Conservation (phyloP, 192 early-diverging fungal genomes). For the Coemansia sp. region DNA sequence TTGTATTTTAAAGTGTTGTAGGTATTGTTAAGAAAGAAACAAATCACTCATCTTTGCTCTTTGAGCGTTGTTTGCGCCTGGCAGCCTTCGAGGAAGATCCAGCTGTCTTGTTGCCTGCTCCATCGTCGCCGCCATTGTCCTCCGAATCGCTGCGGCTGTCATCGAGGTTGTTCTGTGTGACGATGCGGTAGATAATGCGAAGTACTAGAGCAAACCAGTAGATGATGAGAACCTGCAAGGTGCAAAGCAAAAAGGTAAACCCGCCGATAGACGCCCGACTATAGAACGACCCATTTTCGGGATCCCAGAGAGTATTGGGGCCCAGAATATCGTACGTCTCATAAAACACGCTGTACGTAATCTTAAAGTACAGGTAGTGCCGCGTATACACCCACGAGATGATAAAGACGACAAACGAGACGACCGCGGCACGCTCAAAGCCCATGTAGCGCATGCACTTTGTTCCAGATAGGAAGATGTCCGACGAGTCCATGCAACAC, state of each 20-base stretch:
- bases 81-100: not conserved
- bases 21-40: not conserved
- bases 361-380: slow-evolving; percentile 70
- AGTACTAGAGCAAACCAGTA: slow-evolving; percentile 75
- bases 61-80: slow-evolving; percentile 3
- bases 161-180: slow-evolving; percentile 58
- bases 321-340: slow-evolving; percentile 43
- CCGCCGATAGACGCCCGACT: slow-evolving; percentile 12
- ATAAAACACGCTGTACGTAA: slow-evolving; percentile 61
- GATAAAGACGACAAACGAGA: slow-evolving; percentile 69
- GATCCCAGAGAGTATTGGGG: slow-evolving; percentile 24
- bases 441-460: slow-evolving; percentile 79
- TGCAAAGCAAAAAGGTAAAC: slow-evolving; percentile 37
- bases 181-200: slow-evolving; percentile 63
- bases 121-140: slow-evolving; percentile 33
- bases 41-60: slow-evolving; percentile 13
- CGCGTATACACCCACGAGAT: slow-evolving; percentile 77
- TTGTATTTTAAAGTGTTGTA: not conserved
- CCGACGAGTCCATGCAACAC: slow-evolving; percentile 77
- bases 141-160: slow-evolving; percentile 76
- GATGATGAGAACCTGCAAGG: slow-evolving; percentile 64
- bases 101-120: slow-evolving; percentile 2
- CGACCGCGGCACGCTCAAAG: slow-evolving; percentile 60
- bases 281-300: slow-evolving; percentile 32
- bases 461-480: slow-evolving; percentile 75